These are phyloP conservation scores for Microdochium paspali DNA, from an alignment of 2,329 filamentous ascomycete genomes.

Conservation along the genomic window DNA sequence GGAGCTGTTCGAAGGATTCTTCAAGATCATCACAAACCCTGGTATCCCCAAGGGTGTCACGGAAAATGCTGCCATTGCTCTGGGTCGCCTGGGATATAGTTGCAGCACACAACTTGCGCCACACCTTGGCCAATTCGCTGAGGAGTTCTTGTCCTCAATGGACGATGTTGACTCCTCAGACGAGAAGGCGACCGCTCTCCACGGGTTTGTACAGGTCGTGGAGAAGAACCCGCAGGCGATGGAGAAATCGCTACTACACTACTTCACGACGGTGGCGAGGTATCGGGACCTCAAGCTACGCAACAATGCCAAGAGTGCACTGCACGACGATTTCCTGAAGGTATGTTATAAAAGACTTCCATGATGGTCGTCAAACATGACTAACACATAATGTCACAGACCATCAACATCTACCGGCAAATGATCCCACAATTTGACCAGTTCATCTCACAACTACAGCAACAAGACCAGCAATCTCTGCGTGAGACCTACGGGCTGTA, in stretches of 20 bases:
- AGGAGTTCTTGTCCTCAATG: constrained; percentile 74
- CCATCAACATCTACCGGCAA: constrained; percentile 33
- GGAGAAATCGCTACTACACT: constrained; percentile 73
- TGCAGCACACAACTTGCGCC: constrained; percentile 70
- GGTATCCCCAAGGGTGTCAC: constrained; percentile 78
- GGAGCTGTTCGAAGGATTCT: constrained; percentile 65
- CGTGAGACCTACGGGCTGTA: constrained; percentile 29
- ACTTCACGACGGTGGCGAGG: constrained; percentile 75
- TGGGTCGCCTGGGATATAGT: constrained; percentile 77
- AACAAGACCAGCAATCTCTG: constrained; percentile 27
- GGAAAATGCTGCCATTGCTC: constrained; percentile 89
- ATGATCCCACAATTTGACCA: constrained; percentile 34
- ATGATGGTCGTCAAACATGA: constrained; percentile 2
- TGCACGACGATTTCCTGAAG: constrained; percentile 66
- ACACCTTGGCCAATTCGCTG: constrained; percentile 70
- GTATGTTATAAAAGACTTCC: constrained; percentile 36
- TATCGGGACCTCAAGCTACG: constrained; percentile 58
- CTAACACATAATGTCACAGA: not conserved
- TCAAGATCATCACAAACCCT: constrained; percentile 76
- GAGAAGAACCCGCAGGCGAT: constrained; percentile 83
- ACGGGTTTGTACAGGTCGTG: constrained; percentile 80
- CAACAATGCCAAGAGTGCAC: constrained; percentile 52
- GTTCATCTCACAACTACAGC: constrained; percentile 29
- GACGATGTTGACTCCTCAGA: constrained; percentile 77
- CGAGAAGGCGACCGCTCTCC: constrained; percentile 89